Evolutionary conservation across 257 asterid genomes (phyloP).

Genomic region (Solanum etuberosum): DNA sequence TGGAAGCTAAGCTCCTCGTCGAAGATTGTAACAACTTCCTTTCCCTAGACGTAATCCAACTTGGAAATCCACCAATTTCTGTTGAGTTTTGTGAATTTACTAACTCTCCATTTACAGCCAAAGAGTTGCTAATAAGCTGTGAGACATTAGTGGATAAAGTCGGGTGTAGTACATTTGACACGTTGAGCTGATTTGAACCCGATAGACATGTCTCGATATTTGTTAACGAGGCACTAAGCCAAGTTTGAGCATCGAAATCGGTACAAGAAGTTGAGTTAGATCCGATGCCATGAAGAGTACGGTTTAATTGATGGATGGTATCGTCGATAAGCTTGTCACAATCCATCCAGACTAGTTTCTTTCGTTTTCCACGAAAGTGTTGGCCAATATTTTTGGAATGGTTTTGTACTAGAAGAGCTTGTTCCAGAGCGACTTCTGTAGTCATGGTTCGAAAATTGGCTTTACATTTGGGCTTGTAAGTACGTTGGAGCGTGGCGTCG

Average conservation of each 20-base stretch:
- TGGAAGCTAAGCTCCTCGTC: background rate
- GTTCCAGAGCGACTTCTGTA: slow-evolving; percentile 38
- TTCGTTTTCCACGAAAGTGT: slow-evolving; percentile 12
- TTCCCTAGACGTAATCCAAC: slow-evolving; percentile 30
- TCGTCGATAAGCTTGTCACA: slow-evolving; percentile 38
- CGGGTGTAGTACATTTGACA: slow-evolving; percentile 34
- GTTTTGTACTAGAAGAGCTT: slow-evolving; percentile 19
- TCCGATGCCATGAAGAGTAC: slow-evolving; percentile 17
- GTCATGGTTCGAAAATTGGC: slow-evolving; percentile 38
- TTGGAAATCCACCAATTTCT: slow-evolving; percentile 17
- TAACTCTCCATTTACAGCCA: slow-evolving; percentile 39
- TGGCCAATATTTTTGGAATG: slow-evolving; percentile 12
- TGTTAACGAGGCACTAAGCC: slow-evolving; percentile 73
- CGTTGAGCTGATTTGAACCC: slow-evolving; percentile 38
- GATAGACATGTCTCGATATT: slow-evolving; percentile 41
- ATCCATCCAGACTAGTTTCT: slow-evolving; percentile 24
- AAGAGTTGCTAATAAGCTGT: slow-evolving; percentile 46
- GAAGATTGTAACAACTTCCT: slow-evolving; percentile 34
- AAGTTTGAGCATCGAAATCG: slow-evolving; percentile 49
- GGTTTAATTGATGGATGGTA: slow-evolving; percentile 40
- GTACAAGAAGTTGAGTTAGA: slow-evolving; percentile 13
- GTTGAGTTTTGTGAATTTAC: background rate
- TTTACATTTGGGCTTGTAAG: slow-evolving; percentile 18
- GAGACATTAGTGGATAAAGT: slow-evolving; percentile 30
- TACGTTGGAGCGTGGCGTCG: background rate